Evolutionary conservation across 2,329 filamentous ascomycete genomes (phyloP).

Genomic region (Ceratocystis cubensis): DNA sequence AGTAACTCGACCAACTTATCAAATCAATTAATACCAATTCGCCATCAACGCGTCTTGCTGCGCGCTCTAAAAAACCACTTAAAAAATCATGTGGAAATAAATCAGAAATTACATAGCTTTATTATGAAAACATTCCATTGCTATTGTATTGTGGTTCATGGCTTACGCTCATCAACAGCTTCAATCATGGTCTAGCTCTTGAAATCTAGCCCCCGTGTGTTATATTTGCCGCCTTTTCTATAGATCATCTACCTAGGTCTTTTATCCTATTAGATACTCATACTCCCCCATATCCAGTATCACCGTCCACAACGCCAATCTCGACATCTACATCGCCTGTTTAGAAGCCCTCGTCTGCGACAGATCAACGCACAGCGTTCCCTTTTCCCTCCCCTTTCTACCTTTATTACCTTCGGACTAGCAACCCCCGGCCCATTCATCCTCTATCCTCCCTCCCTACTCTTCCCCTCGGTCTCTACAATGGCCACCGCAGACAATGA

Average conservation of each 20-base stretch:
- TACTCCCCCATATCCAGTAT: not conserved
- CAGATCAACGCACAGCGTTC: not conserved
- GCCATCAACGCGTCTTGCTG: not conserved
- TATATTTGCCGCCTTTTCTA: not conserved
- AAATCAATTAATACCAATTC: not conserved
- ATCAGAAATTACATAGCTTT: not conserved
- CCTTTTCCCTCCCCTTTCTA: not conserved
- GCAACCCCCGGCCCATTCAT: not conserved
- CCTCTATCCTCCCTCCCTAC: not conserved
- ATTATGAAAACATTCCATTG: not conserved
- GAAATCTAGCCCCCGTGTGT: not conserved
- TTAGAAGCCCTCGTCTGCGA: not conserved
- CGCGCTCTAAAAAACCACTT: not conserved
- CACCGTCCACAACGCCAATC: not conserved
- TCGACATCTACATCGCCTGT: not conserved
- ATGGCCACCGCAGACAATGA: slow-evolving; percentile 4
- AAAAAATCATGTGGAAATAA: slow-evolving; percentile 1
- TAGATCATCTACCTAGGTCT: not conserved
- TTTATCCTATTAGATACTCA: too few relatives aligned
- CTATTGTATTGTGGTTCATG: not conserved
- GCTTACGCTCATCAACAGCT: not conserved
- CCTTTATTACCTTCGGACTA: not conserved
- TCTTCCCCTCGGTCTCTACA: not conserved
- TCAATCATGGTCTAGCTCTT: not conserved
- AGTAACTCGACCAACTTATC: not conserved